A percentile compares a stretch with the other conserved stretches of the same genome.
Conservation (phyloP, 75 land plant species). For the Pinus albicaulis region DNA sequence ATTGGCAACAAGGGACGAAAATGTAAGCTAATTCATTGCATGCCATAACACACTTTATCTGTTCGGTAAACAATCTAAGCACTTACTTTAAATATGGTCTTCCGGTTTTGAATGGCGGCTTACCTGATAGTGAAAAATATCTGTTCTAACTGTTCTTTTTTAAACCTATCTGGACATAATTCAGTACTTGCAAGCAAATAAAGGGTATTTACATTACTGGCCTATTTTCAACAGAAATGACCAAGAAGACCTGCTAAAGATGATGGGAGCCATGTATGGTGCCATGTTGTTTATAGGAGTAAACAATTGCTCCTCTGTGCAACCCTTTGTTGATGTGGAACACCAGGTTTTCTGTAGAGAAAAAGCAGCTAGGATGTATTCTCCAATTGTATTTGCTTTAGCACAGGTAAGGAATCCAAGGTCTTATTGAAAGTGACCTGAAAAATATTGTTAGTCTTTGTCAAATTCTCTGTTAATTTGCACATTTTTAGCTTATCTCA, state of each 20-base stretch:
- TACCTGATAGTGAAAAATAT: not conserved
- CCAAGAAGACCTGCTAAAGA: conserved; percentile 41
- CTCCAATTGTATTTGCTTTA: conserved; percentile 43
- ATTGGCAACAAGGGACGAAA: conserved; percentile 26
- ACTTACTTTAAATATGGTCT: not conserved
- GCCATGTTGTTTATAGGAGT: conserved; percentile 37
- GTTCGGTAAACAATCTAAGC: not conserved
- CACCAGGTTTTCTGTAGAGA: conserved; percentile 48
- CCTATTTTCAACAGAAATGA: conserved; percentile 13
- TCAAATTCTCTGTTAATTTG: not conserved
- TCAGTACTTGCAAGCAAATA: not conserved
- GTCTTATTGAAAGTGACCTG: too few relatives aligned
- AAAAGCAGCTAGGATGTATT: conserved; percentile 60
- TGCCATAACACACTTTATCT: not conserved
- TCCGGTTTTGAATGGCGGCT: not conserved
- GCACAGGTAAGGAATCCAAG: conserved; percentile 28
- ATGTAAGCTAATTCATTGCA: conserved; percentile 9
- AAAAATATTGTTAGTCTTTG: not conserved
- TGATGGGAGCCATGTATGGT: conserved; percentile 43
- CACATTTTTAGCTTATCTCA: not conserved
- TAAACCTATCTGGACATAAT: not conserved
- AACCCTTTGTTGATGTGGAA: conserved; percentile 39
- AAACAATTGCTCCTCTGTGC: conserved; percentile 30
- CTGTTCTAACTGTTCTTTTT: too few relatives aligned
- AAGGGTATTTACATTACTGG: not conserved